Conservation (phyloP, 306 rosid genomes). For the Trichosanthes cucumerina region DNA sequence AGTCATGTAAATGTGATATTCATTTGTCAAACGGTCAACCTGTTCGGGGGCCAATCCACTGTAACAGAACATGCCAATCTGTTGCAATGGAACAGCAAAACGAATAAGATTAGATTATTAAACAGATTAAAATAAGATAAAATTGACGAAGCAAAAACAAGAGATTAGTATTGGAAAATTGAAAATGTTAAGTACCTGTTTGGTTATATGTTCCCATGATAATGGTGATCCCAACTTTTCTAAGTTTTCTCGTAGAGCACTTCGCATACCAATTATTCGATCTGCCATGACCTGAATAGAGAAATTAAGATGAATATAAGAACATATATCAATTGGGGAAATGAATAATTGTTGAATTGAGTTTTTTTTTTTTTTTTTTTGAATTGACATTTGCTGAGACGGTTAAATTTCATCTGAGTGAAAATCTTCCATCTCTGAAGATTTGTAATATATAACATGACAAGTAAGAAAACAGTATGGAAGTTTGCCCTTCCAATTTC, state of each 20-base stretch:
- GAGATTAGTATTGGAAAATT: neutral
- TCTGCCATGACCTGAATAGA: conserved; percentile 72
- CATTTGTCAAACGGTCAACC: conserved; percentile 75
- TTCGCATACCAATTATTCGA: conserved; percentile 84
- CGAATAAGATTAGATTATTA: neutral
- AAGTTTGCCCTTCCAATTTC: neutral
- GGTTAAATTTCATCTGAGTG: neutral
- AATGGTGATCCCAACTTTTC: conserved; percentile 66
- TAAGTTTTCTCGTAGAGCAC: conserved; percentile 52
- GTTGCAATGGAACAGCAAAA: conserved; percentile 17
- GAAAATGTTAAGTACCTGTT: conserved; percentile 38
- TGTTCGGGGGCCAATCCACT: conserved; percentile 91
- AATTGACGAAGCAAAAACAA: neutral
- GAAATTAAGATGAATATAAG: neutral
- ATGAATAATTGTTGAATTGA: neutral
- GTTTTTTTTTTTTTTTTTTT: neutral
- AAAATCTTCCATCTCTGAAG: neutral
- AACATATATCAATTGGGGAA: neutral
- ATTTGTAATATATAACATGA: neutral
- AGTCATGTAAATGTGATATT: conserved; percentile 85
- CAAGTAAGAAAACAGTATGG: neutral
- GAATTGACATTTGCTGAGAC: neutral
- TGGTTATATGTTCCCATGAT: conserved; percentile 80
- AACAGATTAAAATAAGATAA: neutral
- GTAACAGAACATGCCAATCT: conserved; percentile 96